phyloP scores from a whole-genome alignment of 2,329 filamentous ascomycete genomes.

The Colletotrichum limetticola region DNA sequence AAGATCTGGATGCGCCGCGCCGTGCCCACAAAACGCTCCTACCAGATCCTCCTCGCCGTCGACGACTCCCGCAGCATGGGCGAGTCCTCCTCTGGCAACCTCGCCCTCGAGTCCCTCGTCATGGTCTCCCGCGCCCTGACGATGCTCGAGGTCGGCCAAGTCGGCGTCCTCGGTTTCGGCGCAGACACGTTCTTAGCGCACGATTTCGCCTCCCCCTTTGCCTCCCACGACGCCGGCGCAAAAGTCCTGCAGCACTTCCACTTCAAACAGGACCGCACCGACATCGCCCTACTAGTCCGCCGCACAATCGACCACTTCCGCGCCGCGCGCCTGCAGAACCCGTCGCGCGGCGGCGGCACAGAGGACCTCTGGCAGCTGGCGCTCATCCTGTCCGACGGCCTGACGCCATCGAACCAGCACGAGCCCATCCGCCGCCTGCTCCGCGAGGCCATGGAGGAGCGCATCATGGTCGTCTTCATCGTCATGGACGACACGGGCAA shows the following conservation, averaged over 20 bases:
- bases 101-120: constrained; percentile 94
- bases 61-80: constrained; percentile 97
- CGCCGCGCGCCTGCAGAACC: constrained; percentile 73
- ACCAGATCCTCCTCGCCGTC: constrained; percentile 97
- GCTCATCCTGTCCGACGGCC: constrained; percentile 91
- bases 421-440: constrained; percentile 84
- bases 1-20: constrained; percentile 99
- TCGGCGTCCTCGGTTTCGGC: constrained; percentile 93
- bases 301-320: constrained; percentile 85
- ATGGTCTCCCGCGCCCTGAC: constrained; percentile 87
- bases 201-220: constrained; percentile 84
- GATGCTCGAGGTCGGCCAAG: constrained; percentile 94
- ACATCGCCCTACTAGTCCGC: constrained; percentile 82
- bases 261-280: constrained; percentile 87
- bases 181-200: constrained; percentile 86
- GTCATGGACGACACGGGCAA: constrained; percentile 78
- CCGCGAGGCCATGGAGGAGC: constrained; percentile 87
- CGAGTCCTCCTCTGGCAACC: constrained; percentile 76
- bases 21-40: constrained; percentile 91
- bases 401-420: constrained; percentile 85
- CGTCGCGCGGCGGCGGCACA: constrained; percentile 53
- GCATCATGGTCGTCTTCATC: constrained; percentile 98
- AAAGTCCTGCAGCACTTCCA: constrained; percentile 85
- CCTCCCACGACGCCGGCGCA: constrained; percentile 80
- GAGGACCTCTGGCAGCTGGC: constrained; percentile 94